These are phyloP conservation scores for Coix lacrymajobi DNA, from an alignment of 176 grass and related monocot genomes.

Conservation along the genomic window DNA sequence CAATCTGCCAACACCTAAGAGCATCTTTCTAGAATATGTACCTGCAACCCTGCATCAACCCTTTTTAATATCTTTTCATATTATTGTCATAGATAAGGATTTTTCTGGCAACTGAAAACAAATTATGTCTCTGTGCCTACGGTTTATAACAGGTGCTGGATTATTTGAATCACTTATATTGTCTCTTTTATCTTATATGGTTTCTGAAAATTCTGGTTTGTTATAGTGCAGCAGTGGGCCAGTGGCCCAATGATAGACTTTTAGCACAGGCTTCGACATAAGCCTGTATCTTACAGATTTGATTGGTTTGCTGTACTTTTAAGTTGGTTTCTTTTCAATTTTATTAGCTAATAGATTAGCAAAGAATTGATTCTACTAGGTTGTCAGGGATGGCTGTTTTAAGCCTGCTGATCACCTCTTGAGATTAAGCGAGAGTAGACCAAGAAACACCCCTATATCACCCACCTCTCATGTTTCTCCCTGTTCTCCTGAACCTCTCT, in stretches of 20 bases:
- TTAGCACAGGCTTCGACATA: neutral
- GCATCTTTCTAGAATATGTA: neutral
- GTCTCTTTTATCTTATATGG: neutral
- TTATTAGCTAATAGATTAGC: neutral
- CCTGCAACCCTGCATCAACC: too few relatives aligned
- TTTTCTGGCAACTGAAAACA: neutral
- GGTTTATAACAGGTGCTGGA: neutral
- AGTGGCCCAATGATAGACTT: neutral
- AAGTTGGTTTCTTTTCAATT: neutral
- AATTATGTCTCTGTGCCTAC: neutral
- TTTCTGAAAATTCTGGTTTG: neutral
- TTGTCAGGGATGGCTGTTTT: neutral
- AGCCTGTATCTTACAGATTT: neutral
- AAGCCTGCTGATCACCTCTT: neutral
- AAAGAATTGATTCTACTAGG: neutral
- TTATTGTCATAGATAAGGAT: neutral
- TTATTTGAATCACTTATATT: neutral
- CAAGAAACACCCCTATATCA: neutral
- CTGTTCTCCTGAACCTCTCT: neutral
- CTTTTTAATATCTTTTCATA: neutral
- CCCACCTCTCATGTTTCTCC: neutral
- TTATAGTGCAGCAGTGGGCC: neutral
- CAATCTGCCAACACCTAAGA: neutral
- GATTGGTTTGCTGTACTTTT: neutral
- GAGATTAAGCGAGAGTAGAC: neutral